Evolutionary conservation across 169 alveolate genomes (phyloP), one percentile per base, ranked within the genome.

Genomic region (Eimeria acervulina): DNA sequence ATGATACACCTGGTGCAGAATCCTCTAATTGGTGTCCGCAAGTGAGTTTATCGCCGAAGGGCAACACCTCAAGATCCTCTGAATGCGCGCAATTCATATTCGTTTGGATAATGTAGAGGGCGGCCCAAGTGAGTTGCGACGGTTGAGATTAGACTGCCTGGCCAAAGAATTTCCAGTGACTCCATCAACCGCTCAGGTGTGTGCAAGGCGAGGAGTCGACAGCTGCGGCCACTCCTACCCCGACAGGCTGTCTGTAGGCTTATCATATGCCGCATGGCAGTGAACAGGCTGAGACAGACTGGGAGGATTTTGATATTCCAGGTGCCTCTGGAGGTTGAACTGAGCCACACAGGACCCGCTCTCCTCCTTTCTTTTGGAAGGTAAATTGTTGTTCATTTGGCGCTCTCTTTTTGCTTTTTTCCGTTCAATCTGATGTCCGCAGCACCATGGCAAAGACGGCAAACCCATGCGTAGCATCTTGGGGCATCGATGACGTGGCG

Each of bases 401-500:
- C 5, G 17, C 15, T 6, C 51, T 66, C 59, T 3, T 8, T 5
- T 21, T 10, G 59, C 92, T n/a, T 8, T 28, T 12, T 42, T 36
- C 2, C 21, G 23, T 36, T 26, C 78, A 52, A 1, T 90, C 66
- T 51, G 63, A 84, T 38, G 38, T 21, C 42, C 31, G 26, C 85
- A 87, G 95, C 92, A 94, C 96, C 19, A 42, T 94, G 55, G 59
- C 70, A n/a, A 80, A 94, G 36, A 70, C 80, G 36, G 90, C 94
- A 38, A 44, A 94, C 72, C 92, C 95, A 26, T 94, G 96, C 89
- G 10, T 70, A 13, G 96, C 96, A 15, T 94, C 96, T 1, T 94
- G 96, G 96, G 96, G 96, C 10, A 61, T 94, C 26, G 96, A 94
- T 44, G 96, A 94, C 92, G 90, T 94, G 21, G 94, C 96, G 51